phyloP scores from a whole-genome alignment of 148 eudicot species.

The Rhododendron williamsianum region DNA sequence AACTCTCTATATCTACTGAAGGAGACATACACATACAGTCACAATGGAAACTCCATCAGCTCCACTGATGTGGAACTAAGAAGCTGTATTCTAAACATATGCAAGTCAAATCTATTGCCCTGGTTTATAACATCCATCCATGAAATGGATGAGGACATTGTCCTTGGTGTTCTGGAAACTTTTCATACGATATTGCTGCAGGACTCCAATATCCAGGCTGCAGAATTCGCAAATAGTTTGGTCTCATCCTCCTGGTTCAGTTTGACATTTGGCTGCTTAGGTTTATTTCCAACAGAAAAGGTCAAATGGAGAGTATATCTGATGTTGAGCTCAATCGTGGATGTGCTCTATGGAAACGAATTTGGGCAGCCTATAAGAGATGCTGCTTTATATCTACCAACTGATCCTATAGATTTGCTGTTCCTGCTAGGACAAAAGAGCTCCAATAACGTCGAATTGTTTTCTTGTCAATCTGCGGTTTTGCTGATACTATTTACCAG shows the following conservation, averaged over 20 bases:
- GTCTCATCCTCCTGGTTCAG: constrained; percentile 82
- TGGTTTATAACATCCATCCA: constrained; percentile 57
- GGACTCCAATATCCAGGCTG: constrained; percentile 34
- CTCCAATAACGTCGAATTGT: constrained; percentile 41
- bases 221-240: constrained; percentile 45
- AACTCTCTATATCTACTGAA: constrained; percentile 72
- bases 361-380: constrained; percentile 64
- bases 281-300: constrained; percentile 69
- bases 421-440: constrained; percentile 80
- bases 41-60: constrained; percentile 25
- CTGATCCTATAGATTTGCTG: constrained; percentile 80
- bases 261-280: constrained; percentile 73
- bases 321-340: constrained; percentile 63
- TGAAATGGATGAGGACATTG: constrained; percentile 71
- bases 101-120: constrained; percentile 62
- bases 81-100: constrained; percentile 46
- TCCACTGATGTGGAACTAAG: constrained; percentile 31
- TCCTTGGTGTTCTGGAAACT: constrained; percentile 69
- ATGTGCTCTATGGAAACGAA: constrained; percentile 55
- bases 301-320: constrained; percentile 68
- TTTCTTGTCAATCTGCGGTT: constrained; percentile 72
- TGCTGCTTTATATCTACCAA: constrained; percentile 63
- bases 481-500: constrained; percentile 61
- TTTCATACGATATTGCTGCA: constrained; percentile 55
- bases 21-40: constrained; percentile 61